Base-by-base conservation (phyloP, 306 rosid genomes). In the Lagenaria siceraria region DNA sequence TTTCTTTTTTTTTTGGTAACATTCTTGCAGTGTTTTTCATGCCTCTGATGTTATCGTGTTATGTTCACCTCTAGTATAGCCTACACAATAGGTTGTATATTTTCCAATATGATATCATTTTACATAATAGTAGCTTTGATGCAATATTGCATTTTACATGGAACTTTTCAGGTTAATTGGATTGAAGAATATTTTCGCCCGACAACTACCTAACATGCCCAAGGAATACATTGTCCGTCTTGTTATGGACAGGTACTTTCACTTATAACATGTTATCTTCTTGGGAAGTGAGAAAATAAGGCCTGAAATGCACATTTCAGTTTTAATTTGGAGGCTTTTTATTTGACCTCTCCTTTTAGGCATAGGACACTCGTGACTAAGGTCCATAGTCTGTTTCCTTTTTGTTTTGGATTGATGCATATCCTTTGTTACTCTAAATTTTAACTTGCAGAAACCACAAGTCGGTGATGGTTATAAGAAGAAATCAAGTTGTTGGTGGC, bases 161-260 rank as follows among this genome's bases (percentile, higher is more conserved):
- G 66, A 82, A 79, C 78, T 74, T 71, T 49, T 51, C 78, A 92
- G 99, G 97, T 82, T 92, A 85, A 91, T 95, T 65, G 99, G 99
- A 82, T 84, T 95, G 88, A 95, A 95, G 89, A 95, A 95, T 83
- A 95, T 92, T 81, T 95, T 95, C 83, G 97, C 96, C 69, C 84
- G 96, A 78, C 97, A 95, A 85, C 85, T 95, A 65, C 97, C 99
- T 33, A 95, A 95, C 84, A 92, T 95, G 99, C 97, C 97, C n/a
- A 95, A 95, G 86, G 99, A 95, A 88, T 95, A 95, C 85, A 95
- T 95, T 82, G 97, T 95, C 51, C 97, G 97, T 21, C 97, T 95
- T 83, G 96, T 95, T 74, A 92, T 95, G 97, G 99, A 95, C 81
- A 95, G 97, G 99, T 95, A 89, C 79, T 79, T 56, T 31, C 62